Conservation (phyloP, 306 rosid species). For the Alnus rubra region DNA sequence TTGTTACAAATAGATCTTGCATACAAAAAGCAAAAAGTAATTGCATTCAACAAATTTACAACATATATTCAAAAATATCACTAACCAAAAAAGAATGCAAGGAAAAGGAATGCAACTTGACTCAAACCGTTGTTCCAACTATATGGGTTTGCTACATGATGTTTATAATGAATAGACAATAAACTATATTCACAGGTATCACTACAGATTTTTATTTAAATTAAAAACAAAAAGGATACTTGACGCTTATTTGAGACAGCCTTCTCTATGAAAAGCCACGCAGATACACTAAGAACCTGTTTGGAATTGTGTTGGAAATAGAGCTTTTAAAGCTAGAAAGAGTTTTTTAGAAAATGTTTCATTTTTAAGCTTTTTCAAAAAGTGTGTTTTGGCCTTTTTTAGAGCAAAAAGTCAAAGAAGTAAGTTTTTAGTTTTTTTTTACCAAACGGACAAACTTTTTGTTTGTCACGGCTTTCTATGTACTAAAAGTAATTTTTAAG, state of each 20-base stretch:
- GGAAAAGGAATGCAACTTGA: conserved; percentile 2
- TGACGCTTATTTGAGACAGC: not conserved
- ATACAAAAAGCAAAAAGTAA: conserved; percentile 16
- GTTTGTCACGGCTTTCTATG: no score
- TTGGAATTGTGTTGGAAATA: no score
- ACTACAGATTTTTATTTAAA: not conserved
- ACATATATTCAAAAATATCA: conserved; percentile 9
- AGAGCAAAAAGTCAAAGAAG: no score
- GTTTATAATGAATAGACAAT: not conserved
- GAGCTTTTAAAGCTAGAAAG: no score
- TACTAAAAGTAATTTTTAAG: no score
- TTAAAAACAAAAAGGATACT: not conserved
- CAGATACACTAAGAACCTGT: not conserved
- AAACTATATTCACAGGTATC: not conserved
- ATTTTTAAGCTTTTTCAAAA: no score
- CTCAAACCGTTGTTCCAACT: not conserved
- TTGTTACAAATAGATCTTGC: conserved; percentile 4
- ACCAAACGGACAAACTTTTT: no score
- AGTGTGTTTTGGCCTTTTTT: no score
- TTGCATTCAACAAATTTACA: conserved; percentile 20
- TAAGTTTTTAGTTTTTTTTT: no score
- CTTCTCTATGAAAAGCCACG: not conserved
- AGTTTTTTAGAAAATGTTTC: no score
- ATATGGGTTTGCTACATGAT: not conserved
- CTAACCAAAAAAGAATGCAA: conserved; percentile 5